Percentiles rank a stretch among this genome's conserved stretches.
Evolutionary conservation across 106 monocot genomes (phyloP).

Genomic region (Dioscorea zingiberensis): DNA sequence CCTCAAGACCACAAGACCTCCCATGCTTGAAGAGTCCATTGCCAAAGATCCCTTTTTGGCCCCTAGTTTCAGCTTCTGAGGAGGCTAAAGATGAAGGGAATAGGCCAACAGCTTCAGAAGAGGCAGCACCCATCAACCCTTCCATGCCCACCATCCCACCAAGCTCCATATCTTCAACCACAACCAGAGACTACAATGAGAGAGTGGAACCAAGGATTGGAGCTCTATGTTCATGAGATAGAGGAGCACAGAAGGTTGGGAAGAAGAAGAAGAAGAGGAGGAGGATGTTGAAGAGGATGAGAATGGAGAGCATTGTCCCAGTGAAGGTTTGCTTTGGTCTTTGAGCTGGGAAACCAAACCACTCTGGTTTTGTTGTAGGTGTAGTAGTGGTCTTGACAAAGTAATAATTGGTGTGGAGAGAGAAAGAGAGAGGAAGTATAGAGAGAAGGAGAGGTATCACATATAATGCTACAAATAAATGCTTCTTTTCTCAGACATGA

Average conservation of each 20-base stretch:
- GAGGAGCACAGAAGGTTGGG: conserved; percentile 3
- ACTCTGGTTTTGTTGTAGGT: no score
- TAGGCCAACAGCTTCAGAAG: conserved; percentile 12
- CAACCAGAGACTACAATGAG: neutral
- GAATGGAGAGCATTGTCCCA: no score
- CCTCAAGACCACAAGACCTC: conserved; percentile 21
- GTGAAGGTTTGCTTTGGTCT: no score
- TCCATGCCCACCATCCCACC: conserved; percentile 29
- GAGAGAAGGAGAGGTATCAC: no score
- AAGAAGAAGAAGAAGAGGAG: conserved; percentile 7
- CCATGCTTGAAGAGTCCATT: conserved; percentile 33
- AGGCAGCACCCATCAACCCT: conserved; percentile 20
- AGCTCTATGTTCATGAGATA: conserved; percentile 17
- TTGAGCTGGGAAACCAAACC: no score
- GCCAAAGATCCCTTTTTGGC: conserved; percentile 30
- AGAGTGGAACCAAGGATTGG: neutral
- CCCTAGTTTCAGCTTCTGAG: conserved; percentile 18
- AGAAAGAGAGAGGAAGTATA: no score
- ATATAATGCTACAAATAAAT: no score
- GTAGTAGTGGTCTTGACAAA: no score
- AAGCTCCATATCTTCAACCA: conserved; percentile 15
- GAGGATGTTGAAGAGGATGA: no score
- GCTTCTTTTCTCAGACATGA: no score
- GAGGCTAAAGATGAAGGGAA: conserved; percentile 15
- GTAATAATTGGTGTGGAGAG: no score